Conservation (phyloP, 257 asterid species). For the Forsythia suspensa region DNA sequence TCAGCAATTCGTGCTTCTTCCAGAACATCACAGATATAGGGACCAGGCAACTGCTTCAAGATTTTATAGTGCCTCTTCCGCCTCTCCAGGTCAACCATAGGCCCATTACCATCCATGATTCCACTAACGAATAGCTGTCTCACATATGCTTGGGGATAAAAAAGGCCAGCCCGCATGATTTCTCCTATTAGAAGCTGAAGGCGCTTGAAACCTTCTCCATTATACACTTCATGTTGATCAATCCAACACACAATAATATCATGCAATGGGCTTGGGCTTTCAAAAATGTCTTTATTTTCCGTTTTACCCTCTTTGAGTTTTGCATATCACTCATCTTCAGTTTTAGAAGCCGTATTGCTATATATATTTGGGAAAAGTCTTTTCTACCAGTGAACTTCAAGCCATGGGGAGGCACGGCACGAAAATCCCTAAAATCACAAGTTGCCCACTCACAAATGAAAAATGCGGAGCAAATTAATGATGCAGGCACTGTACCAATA, state of each 20-base stretch:
- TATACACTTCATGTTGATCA: slow-evolving; percentile 95
- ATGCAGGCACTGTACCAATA: slow-evolving; percentile 53
- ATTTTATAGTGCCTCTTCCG: slow-evolving; percentile 78
- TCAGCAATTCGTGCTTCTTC: slow-evolving; percentile 68
- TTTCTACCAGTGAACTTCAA: slow-evolving; percentile 82
- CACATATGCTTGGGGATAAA: slow-evolving; percentile 85
- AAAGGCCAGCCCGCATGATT: slow-evolving; percentile 72
- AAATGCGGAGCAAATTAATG: slow-evolving; percentile 74
- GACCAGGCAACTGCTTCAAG: slow-evolving; percentile 83
- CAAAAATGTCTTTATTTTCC: slow-evolving; percentile 46
- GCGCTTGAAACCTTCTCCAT: slow-evolving; percentile 72
- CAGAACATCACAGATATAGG: slow-evolving; percentile 59
- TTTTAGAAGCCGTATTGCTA: slow-evolving; percentile 80
- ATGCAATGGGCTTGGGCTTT: slow-evolving; percentile 90
- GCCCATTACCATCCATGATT: slow-evolving; percentile 69
- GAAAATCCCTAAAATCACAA: slow-evolving; percentile 87
- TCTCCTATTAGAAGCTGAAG: slow-evolving; percentile 78
- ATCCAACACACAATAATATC: slow-evolving; percentile 93
- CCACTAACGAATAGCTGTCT: slow-evolving; percentile 97
- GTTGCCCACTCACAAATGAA: slow-evolving; percentile 98
- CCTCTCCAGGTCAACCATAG: slow-evolving; percentile 53
- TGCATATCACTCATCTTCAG: slow-evolving; percentile 61
- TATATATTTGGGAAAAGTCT: slow-evolving; percentile 75
- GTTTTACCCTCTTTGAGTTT: slow-evolving; percentile 36
- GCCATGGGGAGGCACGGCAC: slow-evolving; percentile 62